Evolutionary conservation across 75 land plant species (phyloP).

Genomic region (Chamaecyparis obtusa): DNA sequence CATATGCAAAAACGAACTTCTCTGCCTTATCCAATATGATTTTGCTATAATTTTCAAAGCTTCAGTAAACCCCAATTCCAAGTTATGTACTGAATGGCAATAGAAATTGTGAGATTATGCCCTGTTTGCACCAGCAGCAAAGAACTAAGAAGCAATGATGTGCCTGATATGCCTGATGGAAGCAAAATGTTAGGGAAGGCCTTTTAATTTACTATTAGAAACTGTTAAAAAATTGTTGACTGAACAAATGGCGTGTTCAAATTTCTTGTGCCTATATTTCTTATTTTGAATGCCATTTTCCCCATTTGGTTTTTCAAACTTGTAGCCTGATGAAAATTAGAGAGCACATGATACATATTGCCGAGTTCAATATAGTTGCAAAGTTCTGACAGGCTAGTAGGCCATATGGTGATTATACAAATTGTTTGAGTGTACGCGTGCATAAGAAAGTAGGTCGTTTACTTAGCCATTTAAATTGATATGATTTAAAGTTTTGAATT

Average conservation of each 20-base stretch:
- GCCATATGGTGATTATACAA: not conserved
- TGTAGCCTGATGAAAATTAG: not conserved
- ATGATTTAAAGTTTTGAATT: conserved; percentile 5
- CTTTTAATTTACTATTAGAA: no score
- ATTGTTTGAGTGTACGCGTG: no score
- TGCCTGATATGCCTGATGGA: not conserved
- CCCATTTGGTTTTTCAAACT: not conserved
- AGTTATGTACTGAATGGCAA: not conserved
- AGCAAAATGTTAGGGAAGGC: no score
- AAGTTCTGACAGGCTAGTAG: not conserved
- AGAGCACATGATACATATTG: not conserved
- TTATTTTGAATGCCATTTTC: not conserved
- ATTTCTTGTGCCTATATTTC: not conserved
- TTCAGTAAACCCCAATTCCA: not conserved
- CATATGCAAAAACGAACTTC: not conserved
- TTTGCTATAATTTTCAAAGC: not conserved
- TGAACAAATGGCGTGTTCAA: not conserved
- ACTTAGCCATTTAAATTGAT: not conserved
- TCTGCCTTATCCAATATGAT: not conserved
- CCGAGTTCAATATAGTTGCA: conserved; percentile 1
- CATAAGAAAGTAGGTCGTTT: not conserved
- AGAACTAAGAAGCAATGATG: not conserved
- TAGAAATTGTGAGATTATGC: not conserved
- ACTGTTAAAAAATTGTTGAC: not conserved
- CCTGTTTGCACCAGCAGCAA: not conserved